Base-by-base conservation (phyloP, 2,329 filamentous ascomycete species). In the Leptographium galeiforme region DNA sequence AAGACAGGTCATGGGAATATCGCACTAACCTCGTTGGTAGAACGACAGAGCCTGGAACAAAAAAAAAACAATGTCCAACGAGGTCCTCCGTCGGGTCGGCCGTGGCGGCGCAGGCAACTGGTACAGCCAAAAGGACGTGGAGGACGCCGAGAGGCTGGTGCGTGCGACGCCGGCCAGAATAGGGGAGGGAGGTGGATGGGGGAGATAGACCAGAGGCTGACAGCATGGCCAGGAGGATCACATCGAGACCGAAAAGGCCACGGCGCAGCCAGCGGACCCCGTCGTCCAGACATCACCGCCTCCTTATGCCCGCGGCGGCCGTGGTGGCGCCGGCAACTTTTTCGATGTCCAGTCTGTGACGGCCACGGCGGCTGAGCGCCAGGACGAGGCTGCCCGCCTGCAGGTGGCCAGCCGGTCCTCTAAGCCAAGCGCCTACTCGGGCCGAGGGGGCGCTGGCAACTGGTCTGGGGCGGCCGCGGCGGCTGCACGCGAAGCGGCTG, bases 51-150 rank as follows among this genome's bases (percentile, higher is more conserved):
- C 25, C 25, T 25, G 25, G 30, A 14, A 2, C 18, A 14, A 49
- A n/a, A 39, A 18, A 16, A 48, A 5, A 13, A 53, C 34, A 25
- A 64, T 59, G 66, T 64, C 61, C 63, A 62, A 61, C 55, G 76
- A 76, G 60, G 69, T 69, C 50, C 76, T 75, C 58, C 70, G 71
- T 58, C 72, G 71, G 55, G 71, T 75, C 44, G 81, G 81, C 53
- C 76, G 81, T 49, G 81, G 81, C 52, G 81, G 81, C 50, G 80
- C 80, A 7, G 81, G 81, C 51, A 85, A 85, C 66, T 82, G 76
- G 63, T 74, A 74, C 61, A 70, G 70, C 61, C 71, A 75, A 57
- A 70, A 74, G 58, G 72, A 79, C 55, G 64, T 75, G 32, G 70
- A 78, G 33, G 71, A 76, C 34, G 69, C 65, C 63, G 53, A 57